Evolutionary conservation across 495 filamentous ascomycete genomes (phyloP), one percentile per base, ranked within the genome.

Genomic region (Cairneyella variabilis): DNA sequence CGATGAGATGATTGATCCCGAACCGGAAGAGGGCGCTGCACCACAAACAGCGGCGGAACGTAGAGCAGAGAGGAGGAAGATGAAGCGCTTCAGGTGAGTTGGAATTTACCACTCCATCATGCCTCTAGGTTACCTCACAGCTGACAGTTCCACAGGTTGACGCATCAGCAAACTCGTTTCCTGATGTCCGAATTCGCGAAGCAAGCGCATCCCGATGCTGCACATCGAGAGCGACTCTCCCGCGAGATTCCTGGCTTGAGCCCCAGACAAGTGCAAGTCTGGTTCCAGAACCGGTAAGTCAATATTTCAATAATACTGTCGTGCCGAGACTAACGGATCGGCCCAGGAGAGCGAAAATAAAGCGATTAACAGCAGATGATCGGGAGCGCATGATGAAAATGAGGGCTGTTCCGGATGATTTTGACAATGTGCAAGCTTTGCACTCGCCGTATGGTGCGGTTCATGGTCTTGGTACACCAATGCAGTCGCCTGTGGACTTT

Each of bases 141-240:
- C 21, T 30, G 36, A 56, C 41, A 8, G 14, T 34, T 28, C 50
- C 16, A 23, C 63, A 97, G 92, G 56, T 83, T 97, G 57, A 97
- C 92, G 11, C 92, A 97, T 64, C 93, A 93, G 60, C 92, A 97
- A 77, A 97, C 92, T 22, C 83, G 92, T 25, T 97, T 96, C 62
- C 73, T 97, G 47, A 95, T 96, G 90, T 97, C 90, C 66, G 92
- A 97, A 69, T 97, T 97, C 62, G 88, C 90, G 46, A 89, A 92
- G 58, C 90, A 97, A 62, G 88, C 92, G 18, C 92, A 97, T 71
- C 92, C 92, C 11, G 91, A 97, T 67, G 91, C 92, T 26, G 88
- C 89, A 39, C 91, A 97, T 71, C 81, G 92, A 51, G 91, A 97
- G 68, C 77, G 91, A 27, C 73, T 97, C 46, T 92, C 92, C 27